Evolutionary conservation across 2,329 filamentous ascomycete species (phyloP).

Genomic region (Lecanicillium sp.): DNA sequence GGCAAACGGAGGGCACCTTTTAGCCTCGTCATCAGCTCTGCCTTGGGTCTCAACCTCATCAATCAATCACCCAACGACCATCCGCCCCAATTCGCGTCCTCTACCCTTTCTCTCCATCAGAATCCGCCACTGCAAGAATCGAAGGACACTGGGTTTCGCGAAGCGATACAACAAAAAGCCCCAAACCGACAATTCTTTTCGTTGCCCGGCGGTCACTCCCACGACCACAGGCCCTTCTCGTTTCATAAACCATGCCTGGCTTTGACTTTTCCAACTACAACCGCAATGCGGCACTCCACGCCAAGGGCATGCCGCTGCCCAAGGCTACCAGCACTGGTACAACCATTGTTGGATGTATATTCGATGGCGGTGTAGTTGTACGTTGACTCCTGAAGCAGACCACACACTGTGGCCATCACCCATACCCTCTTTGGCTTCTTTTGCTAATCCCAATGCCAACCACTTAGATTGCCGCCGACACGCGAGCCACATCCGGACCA

Average conservation of each 20-base stretch:
- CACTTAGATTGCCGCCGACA: conserved; percentile 85
- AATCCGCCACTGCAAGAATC: neutral
- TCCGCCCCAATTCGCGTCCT: neutral
- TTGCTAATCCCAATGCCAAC: conserved; percentile 3
- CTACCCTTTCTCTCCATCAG: neutral
- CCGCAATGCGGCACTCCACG: conserved; percentile 93
- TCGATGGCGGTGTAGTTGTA: conserved; percentile 90
- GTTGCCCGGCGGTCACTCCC: neutral
- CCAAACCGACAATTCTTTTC: conserved; percentile 8
- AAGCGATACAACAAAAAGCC: too few species aligned
- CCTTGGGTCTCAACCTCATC: conserved; percentile 2
- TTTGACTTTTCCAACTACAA: conserved; percentile 99
- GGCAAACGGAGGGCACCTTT: conserved; percentile 12
- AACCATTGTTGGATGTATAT: conserved; percentile 96
- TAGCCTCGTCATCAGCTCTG: conserved; percentile 46
- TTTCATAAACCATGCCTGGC: conserved; percentile 80
- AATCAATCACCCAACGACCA: neutral
- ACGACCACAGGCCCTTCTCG: conserved; percentile 11
- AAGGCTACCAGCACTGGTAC: conserved; percentile 98
- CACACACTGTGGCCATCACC: neutral
- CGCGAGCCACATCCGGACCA: conserved; percentile 89
- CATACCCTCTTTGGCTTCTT: neutral
- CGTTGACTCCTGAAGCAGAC: conserved; percentile 23
- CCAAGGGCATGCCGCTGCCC: conserved; percentile 85
- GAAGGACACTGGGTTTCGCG: too few species aligned